These are phyloP conservation scores for Platismatia glauca DNA, from an alignment of 495 filamentous ascomycete species.

Conservation along the genomic window DNA sequence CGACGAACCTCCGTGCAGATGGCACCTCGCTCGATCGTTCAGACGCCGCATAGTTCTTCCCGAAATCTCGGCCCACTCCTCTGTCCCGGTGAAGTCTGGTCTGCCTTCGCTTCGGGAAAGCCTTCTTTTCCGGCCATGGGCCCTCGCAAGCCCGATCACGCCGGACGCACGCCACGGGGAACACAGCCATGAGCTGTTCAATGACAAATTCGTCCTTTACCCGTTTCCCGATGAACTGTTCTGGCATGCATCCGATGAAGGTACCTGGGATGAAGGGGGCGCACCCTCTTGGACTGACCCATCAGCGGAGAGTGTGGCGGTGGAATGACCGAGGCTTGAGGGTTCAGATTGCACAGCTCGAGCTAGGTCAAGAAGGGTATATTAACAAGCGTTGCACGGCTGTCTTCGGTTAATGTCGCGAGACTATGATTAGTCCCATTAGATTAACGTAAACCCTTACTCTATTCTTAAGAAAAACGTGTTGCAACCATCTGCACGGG, in stretches of 20 bases:
- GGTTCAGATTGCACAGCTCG: neutral
- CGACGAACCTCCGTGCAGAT: constrained; percentile 1
- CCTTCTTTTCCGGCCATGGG: constrained; percentile 26
- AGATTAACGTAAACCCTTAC: no score
- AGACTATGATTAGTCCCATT: no score
- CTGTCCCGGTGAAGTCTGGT: neutral
- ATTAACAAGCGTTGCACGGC: no score
- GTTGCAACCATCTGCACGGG: neutral
- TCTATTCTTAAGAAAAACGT: neutral
- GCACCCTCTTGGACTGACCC: constrained; percentile 7
- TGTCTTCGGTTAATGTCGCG: no score
- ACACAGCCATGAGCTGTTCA: constrained; percentile 6
- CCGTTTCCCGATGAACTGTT: constrained; percentile 22
- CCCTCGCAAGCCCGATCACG: constrained; percentile 8
- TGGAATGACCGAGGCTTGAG: neutral
- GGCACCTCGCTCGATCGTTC: constrained; percentile 17
- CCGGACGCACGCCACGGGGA: neutral
- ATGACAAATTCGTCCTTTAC: constrained; percentile 12
- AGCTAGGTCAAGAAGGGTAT: neutral
- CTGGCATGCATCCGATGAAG: constrained; percentile 20
- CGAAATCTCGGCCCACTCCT: constrained; percentile 1
- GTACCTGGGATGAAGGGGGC: constrained; percentile 13
- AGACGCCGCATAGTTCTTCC: constrained; percentile 19
- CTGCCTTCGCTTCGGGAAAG: constrained; percentile 13
- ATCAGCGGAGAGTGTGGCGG: neutral